Conservation (phyloP, 2,329 filamentous ascomycete genomes). For the Nigrospora sphaerica region DNA sequence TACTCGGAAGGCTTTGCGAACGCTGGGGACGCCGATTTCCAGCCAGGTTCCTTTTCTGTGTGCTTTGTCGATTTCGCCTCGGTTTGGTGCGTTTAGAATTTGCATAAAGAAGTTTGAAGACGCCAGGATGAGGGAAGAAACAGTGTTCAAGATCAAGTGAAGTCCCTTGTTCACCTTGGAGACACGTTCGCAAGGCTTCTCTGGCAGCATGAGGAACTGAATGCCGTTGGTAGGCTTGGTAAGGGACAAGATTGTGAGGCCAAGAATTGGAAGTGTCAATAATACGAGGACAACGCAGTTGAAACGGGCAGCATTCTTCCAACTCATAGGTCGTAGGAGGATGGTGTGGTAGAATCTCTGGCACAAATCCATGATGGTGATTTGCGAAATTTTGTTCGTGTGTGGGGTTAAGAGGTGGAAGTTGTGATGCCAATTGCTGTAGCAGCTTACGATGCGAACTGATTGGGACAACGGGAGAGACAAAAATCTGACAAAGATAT, state of each 20-base stretch:
- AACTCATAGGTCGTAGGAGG: not conserved
- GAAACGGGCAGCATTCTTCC: not conserved
- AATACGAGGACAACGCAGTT: not conserved
- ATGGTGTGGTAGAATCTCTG: too few relatives aligned
- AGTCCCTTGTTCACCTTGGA: conserved; percentile 1
- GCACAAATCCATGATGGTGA: too few relatives aligned
- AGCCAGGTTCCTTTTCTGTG: conserved; percentile 31
- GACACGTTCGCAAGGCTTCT: not conserved
- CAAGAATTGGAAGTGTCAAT: not conserved
- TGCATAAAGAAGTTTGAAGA: conserved; percentile 13
- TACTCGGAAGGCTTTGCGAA: conserved; percentile 21
- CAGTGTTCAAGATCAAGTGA: conserved; percentile 3
- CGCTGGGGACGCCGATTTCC: conserved; percentile 32
- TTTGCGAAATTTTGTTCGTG: too few relatives aligned
- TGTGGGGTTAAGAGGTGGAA: too few relatives aligned
- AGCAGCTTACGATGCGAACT: too few relatives aligned
- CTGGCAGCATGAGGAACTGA: conserved; percentile 1
- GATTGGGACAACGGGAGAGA: too few relatives aligned
- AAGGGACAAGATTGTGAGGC: not conserved
- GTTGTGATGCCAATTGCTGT: too few relatives aligned
- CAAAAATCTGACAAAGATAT: too few relatives aligned
- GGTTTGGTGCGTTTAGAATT: conserved; percentile 7
- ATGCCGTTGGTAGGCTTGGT: not conserved
- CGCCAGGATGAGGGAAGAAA: conserved; percentile 3
- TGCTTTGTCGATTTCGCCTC: conserved; percentile 23